Evolutionary conservation across 202 grass and related monocot genomes (phyloP), one percentile per base, ranked within the genome.

Genomic region (Hordeum pubiflorum): DNA sequence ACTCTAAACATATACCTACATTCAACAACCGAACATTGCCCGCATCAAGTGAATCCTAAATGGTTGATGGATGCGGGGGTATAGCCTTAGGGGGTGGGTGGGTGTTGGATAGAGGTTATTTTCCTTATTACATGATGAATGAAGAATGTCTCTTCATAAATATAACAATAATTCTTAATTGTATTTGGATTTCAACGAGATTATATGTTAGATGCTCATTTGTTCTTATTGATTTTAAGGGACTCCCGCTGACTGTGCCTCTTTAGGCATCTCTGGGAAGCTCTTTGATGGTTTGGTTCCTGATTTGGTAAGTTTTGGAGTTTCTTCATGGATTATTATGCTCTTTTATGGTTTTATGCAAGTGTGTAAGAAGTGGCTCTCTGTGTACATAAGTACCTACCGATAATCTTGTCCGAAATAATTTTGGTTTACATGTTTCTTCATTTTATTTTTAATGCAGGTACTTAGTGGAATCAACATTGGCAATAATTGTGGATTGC

Each of bases 401-500:
- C 31, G 41, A 10, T 56, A 58, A 27, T 81, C 38, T 86, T 66
- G 0, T 69, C 39, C 26, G 52, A 61, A 80, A 20, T 76, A 75
- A 57, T 58, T 69, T 26, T 38, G 33, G 20, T 36, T 34, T 62
- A 21, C 15, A 18, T 73, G 32, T 67, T 38, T 31, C 58, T 38
- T 38, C 58, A 43, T 83, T 60, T 79, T 58, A 78, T 84, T 40
- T 50, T 80, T 58, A 26, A 80, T 84, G 34, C 89, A 96, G 96
- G 96, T 96, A 69, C 83, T 99, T 74, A 99, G 96, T 1, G 92
- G 96, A 80, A 96, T 96, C 64, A 99, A 99, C 73, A n/a, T 96
- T 56, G 92, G 92, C 75, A 87, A 84, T 61, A 99, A 99, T 74
- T 96, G 90, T 79, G 96, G 96, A 77, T 90, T 81, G 81, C 90